Evolutionary conservation across 257 asterid genomes (phyloP).

Genomic region (Jaltomata sinuosa): DNA sequence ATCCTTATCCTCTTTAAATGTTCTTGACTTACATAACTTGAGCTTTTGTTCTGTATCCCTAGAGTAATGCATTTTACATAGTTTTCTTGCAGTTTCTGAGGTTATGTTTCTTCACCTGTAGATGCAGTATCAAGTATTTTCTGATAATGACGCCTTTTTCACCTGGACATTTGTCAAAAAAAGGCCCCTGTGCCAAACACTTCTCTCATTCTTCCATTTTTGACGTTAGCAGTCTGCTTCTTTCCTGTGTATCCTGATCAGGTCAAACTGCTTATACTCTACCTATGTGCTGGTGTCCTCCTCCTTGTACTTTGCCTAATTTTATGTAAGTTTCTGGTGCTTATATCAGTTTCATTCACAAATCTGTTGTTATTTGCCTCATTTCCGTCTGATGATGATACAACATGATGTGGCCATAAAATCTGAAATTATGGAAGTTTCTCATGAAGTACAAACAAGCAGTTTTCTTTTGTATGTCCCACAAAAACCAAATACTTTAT

Average conservation of each 20-base stretch:
- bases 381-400: background rate
- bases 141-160: conserved; percentile 85
- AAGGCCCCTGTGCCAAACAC: conserved; percentile 85
- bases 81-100: background rate
- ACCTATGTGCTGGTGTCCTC: conserved; percentile 80
- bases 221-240: conserved; percentile 88
- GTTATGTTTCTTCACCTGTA: background rate
- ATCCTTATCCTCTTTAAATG: background rate
- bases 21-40: background rate
- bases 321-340: conserved; percentile 41
- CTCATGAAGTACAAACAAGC: background rate
- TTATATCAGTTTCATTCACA: background rate
- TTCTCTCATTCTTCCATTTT: conserved; percentile 82
- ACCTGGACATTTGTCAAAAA: conserved; percentile 89
- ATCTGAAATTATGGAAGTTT: background rate
- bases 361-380: background rate
- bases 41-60: background rate
- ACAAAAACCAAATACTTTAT: background rate
- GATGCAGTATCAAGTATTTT: conserved; percentile 81
- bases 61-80: background rate
- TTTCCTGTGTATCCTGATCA: conserved; percentile 91
- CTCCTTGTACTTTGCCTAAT: conserved; percentile 80
- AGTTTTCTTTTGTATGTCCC: background rate
- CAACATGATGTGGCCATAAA: background rate
- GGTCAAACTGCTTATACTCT: conserved; percentile 79